Evolutionary conservation across 2,329 filamentous ascomycete genomes (phyloP), one percentile per base, ranked within the genome.

Genomic region (Diaporthe amygdali): DNA sequence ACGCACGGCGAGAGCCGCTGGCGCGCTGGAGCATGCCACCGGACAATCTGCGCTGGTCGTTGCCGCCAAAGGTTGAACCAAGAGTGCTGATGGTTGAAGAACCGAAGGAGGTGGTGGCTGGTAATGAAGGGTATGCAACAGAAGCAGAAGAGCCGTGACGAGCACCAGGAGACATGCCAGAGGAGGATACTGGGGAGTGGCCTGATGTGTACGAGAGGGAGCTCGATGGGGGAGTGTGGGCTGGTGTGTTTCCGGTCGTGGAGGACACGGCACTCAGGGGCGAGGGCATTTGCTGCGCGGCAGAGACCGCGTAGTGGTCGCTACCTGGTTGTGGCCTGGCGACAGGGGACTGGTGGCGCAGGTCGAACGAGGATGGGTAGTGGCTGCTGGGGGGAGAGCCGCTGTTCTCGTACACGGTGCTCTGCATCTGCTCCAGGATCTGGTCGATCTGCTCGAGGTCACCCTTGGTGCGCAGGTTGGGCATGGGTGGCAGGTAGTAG

Each of bases 381-480:
- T 97, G 89, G 71, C 94, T 93, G 52, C 93, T 92, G 2, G 94
- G 94, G 39, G 94, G 92, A 64, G 95, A 92, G 76, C 91, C 94
- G 69, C 95, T 92, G 81, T 92, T 97, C 84, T 98, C 96, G 80
- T 98, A 98, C 61, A 98, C 94, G 55, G 96, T 98, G 74, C 93
- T 92, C 83, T 98, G 95, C 87, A 98, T 96, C 83, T 98, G 94
- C 83, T 97, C 95, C 69, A 99, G 89, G 81, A 98, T 94, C 79
- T 95, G 93, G 81, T 98, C 96, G 78, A 98, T 95, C 80, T 97
- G 95, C 80, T 97, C 86, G 52, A 99, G 87, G 80, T 99, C 96
- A 80, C 91, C 95, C 88, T 98, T 97, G 61, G 95, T 98, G 78
- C 96, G 92, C 69, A 97, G 88, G 77, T 95, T 97, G 59, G 91